Base-by-base conservation (phyloP, 1,284 basidiomycete species). In the Neonothopanus nambi region DNA sequence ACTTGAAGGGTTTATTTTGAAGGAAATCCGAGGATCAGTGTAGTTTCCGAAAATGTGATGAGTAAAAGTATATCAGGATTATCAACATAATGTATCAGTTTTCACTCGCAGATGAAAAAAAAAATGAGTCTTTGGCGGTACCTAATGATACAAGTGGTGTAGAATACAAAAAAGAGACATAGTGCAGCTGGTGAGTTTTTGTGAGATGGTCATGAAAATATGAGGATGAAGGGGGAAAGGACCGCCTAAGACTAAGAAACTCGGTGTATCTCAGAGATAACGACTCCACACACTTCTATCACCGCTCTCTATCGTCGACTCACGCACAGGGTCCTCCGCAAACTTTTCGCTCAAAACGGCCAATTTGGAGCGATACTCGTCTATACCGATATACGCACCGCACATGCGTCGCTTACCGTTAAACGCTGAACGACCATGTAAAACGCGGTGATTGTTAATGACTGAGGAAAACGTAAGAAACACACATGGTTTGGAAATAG, bases 351-450 rank as follows among this genome's bases (percentile, higher is more conserved):
- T 71, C 20, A 95, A 75, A 3, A 91, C 87, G 1, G 79, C 77
- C 6, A 93, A 74, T 60, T 87, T 85, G 0, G 92, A 94, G 30
- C 79, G 79, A 69, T 88, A 96, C 66, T 97, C 95, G 64, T 97
- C 95, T n/a, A 83, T 77, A 0, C 92, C 91, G 49, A 97, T 82
- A 65, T 99, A 99, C 0, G 95, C 95, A 0, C 96, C 96, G 63
- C 96, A 98, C 84, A 99, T 92, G 1, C 92, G 80, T 3, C 96
- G 82, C 64, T 85, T 84, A 3, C 97, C 96, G 1, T 84, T 82
- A 66, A 98, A 99, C 0, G 86, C 82, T 0, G 93, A 91, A 7
- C 96, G 86, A 5, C 96, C 96, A 61, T 98, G 97, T 50, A 99
- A 75, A 3, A 98, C 93, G 11, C 96, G 84, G 69, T 97, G 92